Percentiles rank a stretch among this genome's conserved stretches.
Conservation (phyloP, 2,329 filamentous ascomycete species). For the Alternaria arborescens region DNA sequence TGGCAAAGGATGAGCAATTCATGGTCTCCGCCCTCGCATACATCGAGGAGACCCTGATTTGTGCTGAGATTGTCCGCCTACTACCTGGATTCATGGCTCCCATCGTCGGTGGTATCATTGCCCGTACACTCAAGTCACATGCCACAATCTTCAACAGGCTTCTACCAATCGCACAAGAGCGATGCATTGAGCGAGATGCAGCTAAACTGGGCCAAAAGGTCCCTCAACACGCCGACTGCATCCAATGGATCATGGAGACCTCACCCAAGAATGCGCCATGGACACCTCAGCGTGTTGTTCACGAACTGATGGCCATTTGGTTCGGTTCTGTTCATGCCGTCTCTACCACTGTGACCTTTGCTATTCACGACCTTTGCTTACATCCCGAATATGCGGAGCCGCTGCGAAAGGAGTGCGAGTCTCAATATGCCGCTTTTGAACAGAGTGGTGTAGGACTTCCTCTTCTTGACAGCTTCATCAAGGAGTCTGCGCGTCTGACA, state of each 20-base stretch:
- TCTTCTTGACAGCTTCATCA: slow-evolving; percentile 34
- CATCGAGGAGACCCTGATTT: slow-evolving; percentile 36
- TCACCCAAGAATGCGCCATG: slow-evolving; percentile 37
- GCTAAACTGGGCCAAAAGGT: slow-evolving; percentile 21
- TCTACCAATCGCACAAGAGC: slow-evolving; percentile 23
- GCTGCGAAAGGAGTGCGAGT: slow-evolving; percentile 24
- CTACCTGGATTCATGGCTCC: slow-evolving; percentile 25
- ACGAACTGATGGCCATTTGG: slow-evolving; percentile 49
- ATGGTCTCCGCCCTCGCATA: slow-evolving; percentile 30
- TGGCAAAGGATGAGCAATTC: slow-evolving; percentile 34
- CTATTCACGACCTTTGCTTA: slow-evolving; percentile 27
- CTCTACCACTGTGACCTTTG: slow-evolving; percentile 28
- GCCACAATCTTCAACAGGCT: slow-evolving; percentile 25
- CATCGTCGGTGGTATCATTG: slow-evolving; percentile 19
- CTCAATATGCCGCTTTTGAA: slow-evolving; percentile 25
- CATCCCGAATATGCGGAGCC: slow-evolving; percentile 29
- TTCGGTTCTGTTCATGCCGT: slow-evolving; percentile 45
- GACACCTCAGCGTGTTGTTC: slow-evolving; percentile 34
- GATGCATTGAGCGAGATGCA: slow-evolving; percentile 23
- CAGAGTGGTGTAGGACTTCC: slow-evolving; percentile 22
- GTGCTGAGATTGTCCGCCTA: slow-evolving; percentile 36
- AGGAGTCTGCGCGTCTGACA: slow-evolving; percentile 28
- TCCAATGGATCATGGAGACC: slow-evolving; percentile 49
- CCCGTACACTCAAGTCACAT: slow-evolving; percentile 23
- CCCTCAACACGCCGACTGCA: slow-evolving; percentile 31